These are phyloP conservation scores for Abortiporus biennis DNA, from an alignment of 1,284 basidiomycete genomes.

Conservation along the genomic window DNA sequence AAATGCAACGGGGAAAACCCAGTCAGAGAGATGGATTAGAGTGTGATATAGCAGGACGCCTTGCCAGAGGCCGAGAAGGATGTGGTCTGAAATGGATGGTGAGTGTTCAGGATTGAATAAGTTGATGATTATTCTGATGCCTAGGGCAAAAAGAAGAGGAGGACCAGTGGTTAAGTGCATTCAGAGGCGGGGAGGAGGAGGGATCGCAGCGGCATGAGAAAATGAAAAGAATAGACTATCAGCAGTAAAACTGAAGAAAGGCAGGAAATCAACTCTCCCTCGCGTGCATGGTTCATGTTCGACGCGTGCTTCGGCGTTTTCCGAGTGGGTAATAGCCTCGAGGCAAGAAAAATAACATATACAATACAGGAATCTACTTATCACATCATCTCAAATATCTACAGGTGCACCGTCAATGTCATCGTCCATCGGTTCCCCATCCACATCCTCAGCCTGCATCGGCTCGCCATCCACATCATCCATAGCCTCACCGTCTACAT, in stretches of 20 bases:
- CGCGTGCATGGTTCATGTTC: too few relatives aligned
- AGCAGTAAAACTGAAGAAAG: too few relatives aligned
- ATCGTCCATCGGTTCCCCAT: constrained; percentile 26
- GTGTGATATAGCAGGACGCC: constrained; percentile 68
- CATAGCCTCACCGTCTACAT: constrained; percentile 34
- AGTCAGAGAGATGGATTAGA: constrained; percentile 43
- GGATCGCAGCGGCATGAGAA: constrained; percentile 19
- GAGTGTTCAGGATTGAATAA: constrained; percentile 30
- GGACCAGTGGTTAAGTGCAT: constrained; percentile 37
- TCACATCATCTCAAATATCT: constrained; percentile 17
- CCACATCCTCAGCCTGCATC: constrained; percentile 27
- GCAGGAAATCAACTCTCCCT: too few relatives aligned
- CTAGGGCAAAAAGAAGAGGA: constrained; percentile 48
- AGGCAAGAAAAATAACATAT: too few relatives aligned
- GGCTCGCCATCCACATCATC: constrained; percentile 29
- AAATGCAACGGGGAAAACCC: constrained; percentile 49
- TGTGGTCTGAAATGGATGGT: constrained; percentile 46
- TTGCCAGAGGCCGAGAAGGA: constrained; percentile 69
- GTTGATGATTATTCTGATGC: constrained; percentile 64
- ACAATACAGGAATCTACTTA: too few relatives aligned
- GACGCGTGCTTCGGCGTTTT: too few relatives aligned
- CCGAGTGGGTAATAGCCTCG: too few relatives aligned
- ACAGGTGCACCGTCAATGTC: constrained; percentile 41
- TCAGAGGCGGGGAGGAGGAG: constrained; percentile 8
- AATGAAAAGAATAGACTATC: constrained; percentile 9